Base-by-base conservation (phyloP, 257 asterid species). In the Solanum arcanum region DNA sequence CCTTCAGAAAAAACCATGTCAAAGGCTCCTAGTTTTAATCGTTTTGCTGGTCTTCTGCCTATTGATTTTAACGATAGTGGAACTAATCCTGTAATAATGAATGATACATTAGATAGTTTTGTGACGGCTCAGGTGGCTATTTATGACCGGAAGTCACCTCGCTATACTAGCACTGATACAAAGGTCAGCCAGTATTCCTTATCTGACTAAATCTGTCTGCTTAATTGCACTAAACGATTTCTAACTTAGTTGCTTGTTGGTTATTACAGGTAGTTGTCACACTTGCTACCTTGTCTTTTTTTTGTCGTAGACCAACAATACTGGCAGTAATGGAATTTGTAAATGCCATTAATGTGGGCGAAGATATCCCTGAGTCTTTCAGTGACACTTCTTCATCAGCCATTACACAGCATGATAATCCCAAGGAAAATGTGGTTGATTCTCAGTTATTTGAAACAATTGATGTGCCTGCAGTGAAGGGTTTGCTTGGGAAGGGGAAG, bases 221-320 rank as follows among this genome's bases (percentile, higher is more conserved):
- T 69, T 14, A n/a, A 39, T 23, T 62, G 46, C 60, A 52, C 49
- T 73, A 31, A n/a, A 9, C 31, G 16, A 81, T 86, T 35, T 73
- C 35, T 73, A 35, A 86, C 29, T 73, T 41, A 47, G n/a, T 64
- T 64, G 76, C 78, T 70, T 70, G 64, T 75, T 47, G 69, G 81
- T 68, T 73, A 47, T 88, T 90, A 46, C 98, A 97, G 99, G 99
- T 97, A 89, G 93, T 90, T 11, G 96, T 97, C 88, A 95, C 96
- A 31, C 96, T 97, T 87, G 95, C 99, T 88, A 95, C 99, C 87
- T 90, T 97, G 92, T 93, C 99, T 82, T 97, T 97, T 91, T 95
- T 89, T 89, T 95, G 98, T 89, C 98, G 98, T 84, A 94, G 99
- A 90, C 99, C 98, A 81, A 94, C 97, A 49, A 92, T 97, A 87